Percentiles rank a stretch among this genome's conserved stretches.
phyloP scores from a whole-genome alignment of 108 stramenopile genomes.

The Cyclotella cryptica region DNA sequence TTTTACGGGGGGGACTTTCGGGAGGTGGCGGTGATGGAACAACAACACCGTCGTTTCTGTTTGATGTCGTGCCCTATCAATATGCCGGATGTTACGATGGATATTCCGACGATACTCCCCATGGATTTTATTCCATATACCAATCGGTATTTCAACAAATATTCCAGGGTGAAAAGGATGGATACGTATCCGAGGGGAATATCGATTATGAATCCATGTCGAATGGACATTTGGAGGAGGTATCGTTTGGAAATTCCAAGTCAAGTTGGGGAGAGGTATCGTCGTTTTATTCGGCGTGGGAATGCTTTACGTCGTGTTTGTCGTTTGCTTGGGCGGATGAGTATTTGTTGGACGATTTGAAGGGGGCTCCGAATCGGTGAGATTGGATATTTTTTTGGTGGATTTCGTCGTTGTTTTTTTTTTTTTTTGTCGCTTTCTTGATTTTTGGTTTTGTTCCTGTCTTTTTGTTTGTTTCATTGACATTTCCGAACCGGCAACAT shows the following conservation, averaged over 20 bases:
- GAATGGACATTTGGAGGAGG: conserved; percentile 53
- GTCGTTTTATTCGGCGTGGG: conserved; percentile 84
- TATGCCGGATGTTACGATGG: conserved; percentile 76
- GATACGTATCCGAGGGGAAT: conserved; percentile 60
- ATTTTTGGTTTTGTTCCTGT: no score
- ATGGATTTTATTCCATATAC: conserved; percentile 72
- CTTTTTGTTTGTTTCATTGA: no score
- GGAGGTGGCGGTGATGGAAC: conserved; percentile 37
- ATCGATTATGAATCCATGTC: conserved; percentile 48
- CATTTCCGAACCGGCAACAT: no score
- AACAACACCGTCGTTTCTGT: conserved; percentile 62
- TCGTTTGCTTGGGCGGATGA: conserved; percentile 87
- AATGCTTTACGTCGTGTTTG: conserved; percentile 70
- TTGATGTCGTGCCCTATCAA: conserved; percentile 78
- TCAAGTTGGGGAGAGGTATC: conserved; percentile 65
- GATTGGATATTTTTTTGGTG: no score
- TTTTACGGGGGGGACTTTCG: conserved; percentile 63
- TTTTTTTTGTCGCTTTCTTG: no score
- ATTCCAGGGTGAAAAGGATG: conserved; percentile 67
- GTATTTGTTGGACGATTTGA: conserved; percentile 65
- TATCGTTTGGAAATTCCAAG: conserved; percentile 64
- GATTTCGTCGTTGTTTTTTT: no score
- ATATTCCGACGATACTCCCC: conserved; percentile 74
- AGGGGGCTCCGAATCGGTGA: conserved; percentile 74
- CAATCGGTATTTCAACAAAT: conserved; percentile 69